Base-by-base conservation (phyloP, 2,329 filamentous ascomycete genomes). In the Ilyonectria sp. region DNA sequence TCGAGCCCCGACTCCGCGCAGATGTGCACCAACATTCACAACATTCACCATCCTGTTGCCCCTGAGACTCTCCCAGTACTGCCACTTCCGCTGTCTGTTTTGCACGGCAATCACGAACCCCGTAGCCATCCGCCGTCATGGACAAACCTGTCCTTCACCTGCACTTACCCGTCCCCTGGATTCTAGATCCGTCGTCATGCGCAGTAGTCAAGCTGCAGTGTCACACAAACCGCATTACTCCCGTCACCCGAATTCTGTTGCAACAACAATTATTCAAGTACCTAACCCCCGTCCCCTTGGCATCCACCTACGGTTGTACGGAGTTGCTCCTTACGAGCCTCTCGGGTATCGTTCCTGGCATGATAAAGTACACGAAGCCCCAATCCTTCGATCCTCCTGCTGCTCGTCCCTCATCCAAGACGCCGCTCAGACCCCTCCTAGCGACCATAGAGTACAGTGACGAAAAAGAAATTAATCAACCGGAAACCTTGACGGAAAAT, bases 341-440 rank as follows among this genome's bases (percentile, higher is more conserved):
- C 69, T 69, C 68, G 74, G 74, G 74, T 76, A 76, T 76, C 74
- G 72, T 75, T 75, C 65, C 69, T 73, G 66, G 47, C 67, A 73
- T 74, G 69, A 65, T 67, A 75, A 76, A 75, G 69, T 74, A 76
- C 68, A 76, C 52, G 68, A 70, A 72, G 50, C 65, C 59, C 64
- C 64, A 53, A 63, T 57, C 65, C 56, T 37, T 63, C 65, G 60
- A 57, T 47, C 53, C 37, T 67, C 60, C 52, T 53, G 35, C 23
- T 21, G 19, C 26, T 56, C 53, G 53, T 44, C 50, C 49, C 57
- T 55, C 46, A 61, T 63, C 69, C 67, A 66, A 50, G 53, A 65
- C 63, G 64, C 71, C 62, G 43, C 62, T 56, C 46, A 56, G 46
- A 58, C 58, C 23, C 37, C 29, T 66, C 47, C 54, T 62, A 17